A percentile compares a stretch with the other conserved stretches of the same genome.
These are phyloP conservation scores for Dimargaris cristalligena DNA, from an alignment of 192 early-diverging fungal species.

Conservation along the genomic window DNA sequence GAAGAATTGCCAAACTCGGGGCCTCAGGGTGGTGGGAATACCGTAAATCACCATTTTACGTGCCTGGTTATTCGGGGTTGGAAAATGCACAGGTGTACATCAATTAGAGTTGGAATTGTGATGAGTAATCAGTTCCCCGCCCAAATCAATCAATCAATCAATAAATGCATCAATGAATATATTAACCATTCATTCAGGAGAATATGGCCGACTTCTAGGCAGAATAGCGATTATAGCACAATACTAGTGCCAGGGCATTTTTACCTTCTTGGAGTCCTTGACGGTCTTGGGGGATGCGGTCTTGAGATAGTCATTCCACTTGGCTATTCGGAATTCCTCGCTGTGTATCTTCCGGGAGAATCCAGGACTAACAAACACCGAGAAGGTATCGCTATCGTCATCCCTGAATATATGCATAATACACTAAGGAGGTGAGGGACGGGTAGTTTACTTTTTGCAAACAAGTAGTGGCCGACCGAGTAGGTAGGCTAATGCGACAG, in stretches of 20 bases:
- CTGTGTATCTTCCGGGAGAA: no score
- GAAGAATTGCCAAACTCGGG: slow-evolving; percentile 49
- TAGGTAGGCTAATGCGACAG: no score
- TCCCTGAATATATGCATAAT: no score
- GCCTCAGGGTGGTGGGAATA: slow-evolving; percentile 50
- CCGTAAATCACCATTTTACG: slow-evolving; percentile 43
- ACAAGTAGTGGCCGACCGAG: no score
- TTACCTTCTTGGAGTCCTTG: background rate
- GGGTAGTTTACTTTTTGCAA: no score
- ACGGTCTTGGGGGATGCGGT: background rate
- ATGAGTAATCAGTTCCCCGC: background rate
- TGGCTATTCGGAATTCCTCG: no score
- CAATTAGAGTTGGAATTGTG: background rate
- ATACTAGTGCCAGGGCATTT: no score
- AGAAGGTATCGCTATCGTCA: no score
- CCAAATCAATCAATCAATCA: background rate
- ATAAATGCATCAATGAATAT: background rate
- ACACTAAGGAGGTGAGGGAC: no score
- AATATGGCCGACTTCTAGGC: background rate
- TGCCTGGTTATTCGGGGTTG: background rate
- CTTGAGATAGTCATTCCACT: background rate
- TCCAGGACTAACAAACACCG: no score
- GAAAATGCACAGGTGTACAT: background rate
- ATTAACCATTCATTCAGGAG: background rate
- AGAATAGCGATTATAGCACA: no score